These are phyloP conservation scores for Eutrema heterophyllum DNA, from an alignment of 345 rosid species.

Conservation along the genomic window DNA sequence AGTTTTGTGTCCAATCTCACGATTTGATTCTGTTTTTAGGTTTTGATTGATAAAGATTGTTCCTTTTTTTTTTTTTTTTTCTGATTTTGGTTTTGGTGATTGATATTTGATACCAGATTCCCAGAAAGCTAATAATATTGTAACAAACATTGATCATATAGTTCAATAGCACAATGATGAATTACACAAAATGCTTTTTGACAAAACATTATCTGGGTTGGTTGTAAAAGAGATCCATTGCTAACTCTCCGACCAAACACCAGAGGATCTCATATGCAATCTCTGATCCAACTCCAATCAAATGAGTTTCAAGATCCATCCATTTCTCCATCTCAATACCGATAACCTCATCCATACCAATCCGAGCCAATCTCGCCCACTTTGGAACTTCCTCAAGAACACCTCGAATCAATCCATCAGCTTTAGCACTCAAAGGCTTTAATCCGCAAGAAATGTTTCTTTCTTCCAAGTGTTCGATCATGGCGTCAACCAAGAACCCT, in stretches of 20 bases:
- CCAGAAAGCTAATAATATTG: not conserved
- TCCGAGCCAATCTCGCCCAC: conserved; percentile 48
- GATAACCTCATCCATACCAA: conserved; percentile 54
- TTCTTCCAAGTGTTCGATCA: conserved; percentile 64
- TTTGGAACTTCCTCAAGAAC: conserved; percentile 54
- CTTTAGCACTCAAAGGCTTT: conserved; percentile 30
- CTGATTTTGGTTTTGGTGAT: not conserved
- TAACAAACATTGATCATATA: not conserved
- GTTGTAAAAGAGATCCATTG: conserved; percentile 29
- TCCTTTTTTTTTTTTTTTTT: not conserved
- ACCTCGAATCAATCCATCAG: conserved; percentile 42
- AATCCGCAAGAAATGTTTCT: conserved; percentile 43
- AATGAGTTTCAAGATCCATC: conserved; percentile 59
- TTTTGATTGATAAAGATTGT: conserved; percentile 6
- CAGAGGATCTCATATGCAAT: conserved; percentile 53
- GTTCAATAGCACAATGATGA: not conserved
- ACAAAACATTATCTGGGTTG: not conserved
- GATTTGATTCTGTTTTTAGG: not conserved
- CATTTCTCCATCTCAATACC: conserved; percentile 69
- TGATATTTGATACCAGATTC: not conserved
- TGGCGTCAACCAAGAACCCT: conserved; percentile 59
- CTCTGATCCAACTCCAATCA: conserved; percentile 51
- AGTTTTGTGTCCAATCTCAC: not conserved
- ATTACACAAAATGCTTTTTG: not conserved
- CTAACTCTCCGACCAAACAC: conserved; percentile 54